phyloP scores from a whole-genome alignment of 768 basidiomycete genomes.

The Imleria badia region DNA sequence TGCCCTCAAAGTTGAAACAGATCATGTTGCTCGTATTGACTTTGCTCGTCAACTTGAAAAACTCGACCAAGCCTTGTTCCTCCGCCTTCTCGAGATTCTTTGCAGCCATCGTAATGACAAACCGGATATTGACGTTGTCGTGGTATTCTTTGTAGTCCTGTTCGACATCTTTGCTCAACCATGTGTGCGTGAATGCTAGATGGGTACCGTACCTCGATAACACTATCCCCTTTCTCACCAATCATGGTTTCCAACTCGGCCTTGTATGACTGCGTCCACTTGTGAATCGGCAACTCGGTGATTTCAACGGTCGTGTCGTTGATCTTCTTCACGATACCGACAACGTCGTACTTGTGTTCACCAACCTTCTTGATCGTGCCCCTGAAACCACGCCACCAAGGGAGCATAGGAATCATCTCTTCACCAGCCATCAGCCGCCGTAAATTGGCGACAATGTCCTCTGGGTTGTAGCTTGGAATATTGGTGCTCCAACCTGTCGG shows the following conservation, averaged over 20 bases:
- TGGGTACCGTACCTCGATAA: slow-evolving; percentile 62
- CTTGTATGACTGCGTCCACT: slow-evolving; percentile 94
- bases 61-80: slow-evolving; percentile 83
- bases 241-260: slow-evolving; percentile 88
- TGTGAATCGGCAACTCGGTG: slow-evolving; percentile 91
- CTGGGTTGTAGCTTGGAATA: slow-evolving; percentile 90
- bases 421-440: slow-evolving; percentile 84
- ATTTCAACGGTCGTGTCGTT: slow-evolving; percentile 92
- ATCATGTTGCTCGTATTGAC: slow-evolving; percentile 97
- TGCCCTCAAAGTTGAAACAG: slow-evolving; percentile 93
- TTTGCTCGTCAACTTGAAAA: slow-evolving; percentile 85
- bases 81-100: slow-evolving; percentile 87
- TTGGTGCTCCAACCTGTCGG: slow-evolving; percentile 87
- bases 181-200: background rate
- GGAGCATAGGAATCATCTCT: slow-evolving; percentile 81
- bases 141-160: slow-evolving; percentile 99
- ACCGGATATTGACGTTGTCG: slow-evolving; percentile 89
- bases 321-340: slow-evolving; percentile 70
- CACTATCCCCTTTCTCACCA: slow-evolving; percentile 77
- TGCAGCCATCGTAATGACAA: slow-evolving; percentile 75
- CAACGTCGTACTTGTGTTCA: slow-evolving; percentile 85
- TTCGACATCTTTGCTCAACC: background rate
- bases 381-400: slow-evolving; percentile 97
- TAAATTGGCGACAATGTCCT: slow-evolving; percentile 85
- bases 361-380: slow-evolving; percentile 78